Conservation (phyloP, 352 stramenopile species). For the Aphanomyces stellatus region DNA sequence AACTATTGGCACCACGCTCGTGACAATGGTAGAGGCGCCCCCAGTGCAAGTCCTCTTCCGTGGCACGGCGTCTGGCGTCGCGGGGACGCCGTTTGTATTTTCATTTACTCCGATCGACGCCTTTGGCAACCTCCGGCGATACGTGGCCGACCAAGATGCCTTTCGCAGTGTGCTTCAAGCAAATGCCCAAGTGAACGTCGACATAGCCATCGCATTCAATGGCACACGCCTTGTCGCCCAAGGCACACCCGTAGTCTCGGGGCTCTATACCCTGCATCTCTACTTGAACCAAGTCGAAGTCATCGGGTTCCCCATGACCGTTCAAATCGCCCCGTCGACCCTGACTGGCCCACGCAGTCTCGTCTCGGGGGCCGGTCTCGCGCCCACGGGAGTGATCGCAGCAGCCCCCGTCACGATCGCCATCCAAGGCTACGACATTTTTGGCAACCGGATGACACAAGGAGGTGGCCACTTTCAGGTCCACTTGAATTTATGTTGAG, state of each 20-base stretch:
- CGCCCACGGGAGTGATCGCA: constrained; percentile 33
- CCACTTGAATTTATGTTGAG: constrained; percentile 17
- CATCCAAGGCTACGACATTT: constrained; percentile 42
- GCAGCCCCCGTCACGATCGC: constrained; percentile 32
- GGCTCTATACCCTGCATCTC: constrained; percentile 44
- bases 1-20: background rate
- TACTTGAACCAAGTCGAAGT: constrained; percentile 34
- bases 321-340: constrained; percentile 33
- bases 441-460: constrained; percentile 47
- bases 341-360: constrained; percentile 37
- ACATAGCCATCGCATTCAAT: background rate
- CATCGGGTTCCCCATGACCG: constrained; percentile 32
- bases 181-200: constrained; percentile 27
- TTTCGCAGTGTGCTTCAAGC: background rate
- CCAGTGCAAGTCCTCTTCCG: background rate
- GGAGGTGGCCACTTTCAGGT: constrained; percentile 17
- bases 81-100: background rate
- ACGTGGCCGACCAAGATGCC: background rate
- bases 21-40: background rate
- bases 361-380: constrained; percentile 38
- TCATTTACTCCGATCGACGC: constrained; percentile 3
- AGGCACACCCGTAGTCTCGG: constrained; percentile 1
- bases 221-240: background rate
- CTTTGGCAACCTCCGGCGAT: background rate
- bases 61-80: background rate